A percentile compares a stretch with the other conserved stretches of the same genome.
Conservation (phyloP, 768 basidiomycete species). For the Lactarius indigo region DNA sequence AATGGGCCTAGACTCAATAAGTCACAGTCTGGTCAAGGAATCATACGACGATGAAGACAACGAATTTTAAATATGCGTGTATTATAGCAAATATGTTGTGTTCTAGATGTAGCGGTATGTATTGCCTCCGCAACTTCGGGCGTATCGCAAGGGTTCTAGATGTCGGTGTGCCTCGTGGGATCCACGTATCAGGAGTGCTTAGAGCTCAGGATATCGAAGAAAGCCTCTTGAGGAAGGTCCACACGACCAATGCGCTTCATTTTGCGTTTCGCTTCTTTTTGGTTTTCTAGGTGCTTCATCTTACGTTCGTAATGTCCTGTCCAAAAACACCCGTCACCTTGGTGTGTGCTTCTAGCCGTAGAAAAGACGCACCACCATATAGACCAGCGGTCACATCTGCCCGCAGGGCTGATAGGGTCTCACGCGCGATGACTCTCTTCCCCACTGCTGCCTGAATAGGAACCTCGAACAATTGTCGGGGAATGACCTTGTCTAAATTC, state of each 20-base stretch:
- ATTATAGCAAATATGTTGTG: conserved; percentile 16
- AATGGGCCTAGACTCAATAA: conserved; percentile 20
- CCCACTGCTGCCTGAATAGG: conserved; percentile 94
- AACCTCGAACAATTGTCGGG: conserved; percentile 89
- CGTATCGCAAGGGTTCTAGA: conserved; percentile 8
- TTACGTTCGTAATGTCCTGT: conserved; percentile 90
- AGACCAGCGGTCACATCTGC: conserved; percentile 93
- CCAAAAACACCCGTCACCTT: not conserved
- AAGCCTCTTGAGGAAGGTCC: conserved; percentile 92
- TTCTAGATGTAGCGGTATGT: conserved; percentile 16
- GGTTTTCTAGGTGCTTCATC: conserved; percentile 81
- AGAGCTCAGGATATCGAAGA: conserved; percentile 82
- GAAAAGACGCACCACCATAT: conserved; percentile 65
- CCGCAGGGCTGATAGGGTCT: conserved; percentile 79
- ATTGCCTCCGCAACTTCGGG: conserved; percentile 1
- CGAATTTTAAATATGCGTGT: conserved; percentile 49
- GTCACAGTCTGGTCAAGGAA: conserved; percentile 76
- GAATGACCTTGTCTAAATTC: conserved; percentile 78
- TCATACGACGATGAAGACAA: conserved; percentile 94
- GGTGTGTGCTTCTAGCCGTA: not conserved
- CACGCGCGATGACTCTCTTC: conserved; percentile 81
- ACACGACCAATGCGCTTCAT: conserved; percentile 89
- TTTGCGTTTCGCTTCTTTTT: conserved; percentile 87
- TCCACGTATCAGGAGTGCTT: conserved; percentile 35
- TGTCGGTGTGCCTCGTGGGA: conserved; percentile 3